Percentiles rank a stretch among this genome's conserved stretches.
These are phyloP conservation scores for Cyberlindnera maritima DNA, from an alignment of 805 yeast species.

Conservation along the genomic window DNA sequence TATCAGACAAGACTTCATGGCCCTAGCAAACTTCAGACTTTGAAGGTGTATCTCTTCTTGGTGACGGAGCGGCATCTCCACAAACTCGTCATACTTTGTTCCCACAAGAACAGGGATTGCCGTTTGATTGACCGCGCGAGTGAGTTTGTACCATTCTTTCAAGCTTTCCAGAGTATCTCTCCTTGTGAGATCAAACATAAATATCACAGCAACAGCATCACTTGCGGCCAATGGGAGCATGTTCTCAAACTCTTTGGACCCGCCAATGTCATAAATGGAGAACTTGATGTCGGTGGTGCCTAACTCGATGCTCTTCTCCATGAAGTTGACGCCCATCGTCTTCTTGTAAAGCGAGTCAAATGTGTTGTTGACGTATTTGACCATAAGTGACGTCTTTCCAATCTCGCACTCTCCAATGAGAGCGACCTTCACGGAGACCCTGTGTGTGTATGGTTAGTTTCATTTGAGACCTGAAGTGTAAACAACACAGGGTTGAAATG, in stretches of 20 bases:
- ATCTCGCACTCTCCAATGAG: slow-evolving; percentile 94
- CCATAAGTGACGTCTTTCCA: slow-evolving; percentile 96
- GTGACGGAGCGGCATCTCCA: slow-evolving; percentile 72
- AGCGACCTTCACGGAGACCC: slow-evolving; percentile 79
- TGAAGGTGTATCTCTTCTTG: slow-evolving; percentile 81
- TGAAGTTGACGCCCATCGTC: slow-evolving; percentile 91
- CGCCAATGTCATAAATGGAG: slow-evolving; percentile 95
- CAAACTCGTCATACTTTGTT: slow-evolving; percentile 87
- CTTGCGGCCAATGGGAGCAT: slow-evolving; percentile 92
- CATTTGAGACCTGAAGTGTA: background rate
- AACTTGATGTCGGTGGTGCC: slow-evolving; percentile 86
- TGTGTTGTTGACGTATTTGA: slow-evolving; percentile 92
- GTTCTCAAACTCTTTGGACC: slow-evolving; percentile 90
- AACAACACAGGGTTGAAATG: too few species aligned
- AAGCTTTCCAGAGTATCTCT: slow-evolving; percentile 83
- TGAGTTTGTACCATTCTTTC: slow-evolving; percentile 93
- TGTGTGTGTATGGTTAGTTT: slow-evolving; percentile 9
- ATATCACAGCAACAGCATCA: slow-evolving; percentile 88
- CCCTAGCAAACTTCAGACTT: slow-evolving; percentile 80
- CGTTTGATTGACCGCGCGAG: slow-evolving; percentile 82
- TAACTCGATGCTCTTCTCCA: slow-evolving; percentile 85
- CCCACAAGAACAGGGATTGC: slow-evolving; percentile 93
- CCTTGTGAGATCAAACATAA: slow-evolving; percentile 87
- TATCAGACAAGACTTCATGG: slow-evolving; percentile 80
- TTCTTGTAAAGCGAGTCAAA: slow-evolving; percentile 91